These are phyloP conservation scores for Cryptomeria japonica DNA, from an alignment of 75 land plant genomes.

Conservation along the genomic window DNA sequence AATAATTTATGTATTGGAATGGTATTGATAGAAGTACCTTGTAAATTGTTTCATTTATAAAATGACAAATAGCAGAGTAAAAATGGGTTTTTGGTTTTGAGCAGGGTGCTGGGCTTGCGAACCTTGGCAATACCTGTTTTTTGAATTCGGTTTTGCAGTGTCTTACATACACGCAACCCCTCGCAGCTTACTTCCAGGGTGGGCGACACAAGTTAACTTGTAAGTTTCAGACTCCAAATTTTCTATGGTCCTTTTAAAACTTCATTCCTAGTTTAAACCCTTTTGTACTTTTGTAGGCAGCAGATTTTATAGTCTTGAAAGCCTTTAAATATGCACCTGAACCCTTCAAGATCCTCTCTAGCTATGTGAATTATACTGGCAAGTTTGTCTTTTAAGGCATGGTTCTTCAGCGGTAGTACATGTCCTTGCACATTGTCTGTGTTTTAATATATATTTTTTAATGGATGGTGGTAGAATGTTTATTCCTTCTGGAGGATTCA, in stretches of 20 bases:
- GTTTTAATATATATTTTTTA: neutral
- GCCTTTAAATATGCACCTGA: neutral
- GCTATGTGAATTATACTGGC: neutral
- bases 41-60: neutral
- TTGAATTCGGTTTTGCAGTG: slow-evolving; percentile 92
- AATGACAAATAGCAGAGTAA: neutral
- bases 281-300: neutral
- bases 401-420: neutral
- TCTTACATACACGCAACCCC: slow-evolving; percentile 89
- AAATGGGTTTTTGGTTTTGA: neutral
- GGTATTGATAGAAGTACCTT: neutral
- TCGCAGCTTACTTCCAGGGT: slow-evolving; percentile 77
- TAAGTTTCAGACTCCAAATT: slow-evolving; percentile 35
- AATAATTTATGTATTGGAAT: neutral
- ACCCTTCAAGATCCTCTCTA: neutral
- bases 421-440: neutral
- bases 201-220: slow-evolving; percentile 79
- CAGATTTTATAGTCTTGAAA: neutral
- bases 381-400: neutral
- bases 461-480: neutral
- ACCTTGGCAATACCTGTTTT: slow-evolving; percentile 94
- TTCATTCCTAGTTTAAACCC: slow-evolving; percentile 24
- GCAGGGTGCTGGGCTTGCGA: slow-evolving; percentile 93
- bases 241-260: slow-evolving; percentile 2
- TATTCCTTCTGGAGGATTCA: neutral